Conservation (phyloP, 1,139 yeast species). For the Eremothecium cymbalariae region DNA sequence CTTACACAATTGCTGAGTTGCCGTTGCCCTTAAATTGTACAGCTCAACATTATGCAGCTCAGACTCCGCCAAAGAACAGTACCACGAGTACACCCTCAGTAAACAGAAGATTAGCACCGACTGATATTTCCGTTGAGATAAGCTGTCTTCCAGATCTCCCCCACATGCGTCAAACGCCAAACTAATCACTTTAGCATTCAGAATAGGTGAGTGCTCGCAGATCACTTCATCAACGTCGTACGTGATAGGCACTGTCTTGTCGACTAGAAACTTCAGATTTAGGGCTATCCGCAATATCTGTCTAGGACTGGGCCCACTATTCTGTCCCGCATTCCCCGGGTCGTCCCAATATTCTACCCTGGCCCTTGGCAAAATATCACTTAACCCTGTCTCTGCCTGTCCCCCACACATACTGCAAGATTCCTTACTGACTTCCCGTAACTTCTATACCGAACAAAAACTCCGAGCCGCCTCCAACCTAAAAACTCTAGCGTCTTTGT, state of each 20-base stretch:
- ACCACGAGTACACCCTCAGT: conserved; percentile 74
- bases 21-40: conserved; percentile 50
- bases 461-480: too few species aligned
- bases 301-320: conserved; percentile 46
- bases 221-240: conserved; percentile 45
- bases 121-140: conserved; percentile 55
- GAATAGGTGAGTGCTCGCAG: conserved; percentile 52
- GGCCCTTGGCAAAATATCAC: conserved; percentile 10
- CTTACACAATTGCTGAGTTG: conserved; percentile 69
- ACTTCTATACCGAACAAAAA: too few species aligned
- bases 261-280: conserved; percentile 65
- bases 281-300: conserved; percentile 67
- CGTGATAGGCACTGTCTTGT: conserved; percentile 58
- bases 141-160: conserved; percentile 57
- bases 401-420: too few species aligned
- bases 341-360: conserved; percentile 9
- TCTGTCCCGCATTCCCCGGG: conserved; percentile 5
- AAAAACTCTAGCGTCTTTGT: too few species aligned
- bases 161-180: conserved; percentile 73
- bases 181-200: conserved; percentile 50
- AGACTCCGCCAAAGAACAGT: conserved; percentile 47
- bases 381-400: too few species aligned
- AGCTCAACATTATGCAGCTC: conserved; percentile 66
- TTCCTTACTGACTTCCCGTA: too few species aligned
- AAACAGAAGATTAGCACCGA: conserved; percentile 63